A percentile compares a stretch with the other conserved stretches of the same genome.
Conservation (phyloP, 2,329 filamentous ascomycete genomes). For the Ustulina deusta region DNA sequence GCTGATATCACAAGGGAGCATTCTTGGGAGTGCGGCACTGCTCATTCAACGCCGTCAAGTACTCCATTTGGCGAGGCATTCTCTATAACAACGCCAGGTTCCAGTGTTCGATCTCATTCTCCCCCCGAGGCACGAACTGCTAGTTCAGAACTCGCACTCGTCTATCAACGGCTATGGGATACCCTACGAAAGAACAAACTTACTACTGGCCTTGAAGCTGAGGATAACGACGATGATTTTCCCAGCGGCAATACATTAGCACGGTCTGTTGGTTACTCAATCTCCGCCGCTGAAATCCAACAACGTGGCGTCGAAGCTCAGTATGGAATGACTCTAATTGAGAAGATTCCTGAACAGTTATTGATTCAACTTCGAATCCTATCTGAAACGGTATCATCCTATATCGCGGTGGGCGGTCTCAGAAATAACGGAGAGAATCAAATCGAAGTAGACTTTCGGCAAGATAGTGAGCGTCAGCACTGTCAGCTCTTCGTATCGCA, state of each 20-base stretch:
- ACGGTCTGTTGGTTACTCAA: slow-evolving; percentile 81
- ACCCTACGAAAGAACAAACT: slow-evolving; percentile 69
- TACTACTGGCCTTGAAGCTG: slow-evolving; percentile 32
- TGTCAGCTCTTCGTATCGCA: slow-evolving; percentile 79
- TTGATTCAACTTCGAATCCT: slow-evolving; percentile 90
- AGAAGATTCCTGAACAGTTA: slow-evolving; percentile 84
- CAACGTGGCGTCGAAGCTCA: slow-evolving; percentile 85
- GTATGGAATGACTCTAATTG: slow-evolving; percentile 79
- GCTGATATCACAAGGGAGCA: slow-evolving; percentile 54
- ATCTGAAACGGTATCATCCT: slow-evolving; percentile 88
- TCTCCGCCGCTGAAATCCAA: slow-evolving; percentile 89
- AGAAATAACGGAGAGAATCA: slow-evolving; percentile 69
- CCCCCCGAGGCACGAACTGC: slow-evolving; percentile 53
- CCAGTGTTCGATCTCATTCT: slow-evolving; percentile 51
- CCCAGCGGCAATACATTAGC: slow-evolving; percentile 70
- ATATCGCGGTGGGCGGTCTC: slow-evolving; percentile 80
- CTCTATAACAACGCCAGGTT: slow-evolving; percentile 53
- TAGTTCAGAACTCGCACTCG: slow-evolving; percentile 66
- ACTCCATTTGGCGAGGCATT: slow-evolving; percentile 60
- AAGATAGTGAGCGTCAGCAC: slow-evolving; percentile 78
- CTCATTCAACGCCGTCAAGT: slow-evolving; percentile 52
- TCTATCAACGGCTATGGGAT: slow-evolving; percentile 71
- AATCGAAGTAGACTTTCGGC: slow-evolving; percentile 74
- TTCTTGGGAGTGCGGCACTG: slow-evolving; percentile 57
- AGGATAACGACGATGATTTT: slow-evolving; percentile 60